phyloP scores from a whole-genome alignment of 371 early-diverging fungal genomes.

The Rhizoclosmatium hyalinum region DNA sequence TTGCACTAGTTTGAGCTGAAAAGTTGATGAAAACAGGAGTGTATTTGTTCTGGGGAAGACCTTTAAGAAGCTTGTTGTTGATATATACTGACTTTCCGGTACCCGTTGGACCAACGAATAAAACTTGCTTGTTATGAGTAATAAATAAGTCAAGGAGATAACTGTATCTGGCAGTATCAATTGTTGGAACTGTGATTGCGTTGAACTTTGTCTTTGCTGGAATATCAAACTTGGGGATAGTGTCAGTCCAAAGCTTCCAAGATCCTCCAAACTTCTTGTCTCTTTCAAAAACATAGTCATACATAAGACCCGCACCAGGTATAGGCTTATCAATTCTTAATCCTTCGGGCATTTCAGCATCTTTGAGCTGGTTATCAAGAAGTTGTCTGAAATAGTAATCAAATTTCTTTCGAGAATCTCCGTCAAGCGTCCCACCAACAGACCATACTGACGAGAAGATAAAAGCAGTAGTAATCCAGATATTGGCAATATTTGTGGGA shows the following conservation, averaged over 20 bases:
- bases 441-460: constrained; percentile 62
- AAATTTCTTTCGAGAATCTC: constrained; percentile 57
- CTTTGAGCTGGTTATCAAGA: constrained; percentile 47
- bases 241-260: constrained; percentile 63
- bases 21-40: constrained; percentile 65
- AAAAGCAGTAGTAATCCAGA: constrained; percentile 52
- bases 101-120: constrained; percentile 67
- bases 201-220: constrained; percentile 58
- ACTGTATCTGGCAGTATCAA: constrained; percentile 60
- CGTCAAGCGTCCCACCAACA: constrained; percentile 61
- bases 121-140: constrained; percentile 54
- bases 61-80: constrained; percentile 61
- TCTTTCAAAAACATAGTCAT: constrained; percentile 63
- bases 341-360: constrained; percentile 46
- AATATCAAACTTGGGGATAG: constrained; percentile 57
- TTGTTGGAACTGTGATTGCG: constrained; percentile 61
- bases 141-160: constrained; percentile 57
- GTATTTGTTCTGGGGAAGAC: constrained; percentile 51
- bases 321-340: constrained; percentile 58
- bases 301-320: constrained; percentile 50
- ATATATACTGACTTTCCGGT: constrained; percentile 62
- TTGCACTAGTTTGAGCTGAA: constrained; percentile 65
- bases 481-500: constrained; percentile 44
- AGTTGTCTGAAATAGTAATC: constrained; percentile 54
- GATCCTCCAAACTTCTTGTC: constrained; percentile 59